Conservation (phyloP, 129 eudicot species). For the Daucus carota region DH1_v3.0 NC_030385.2:36122501-36123000, state of each 20-base stretch:
- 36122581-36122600: neutral
- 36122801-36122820: neutral
- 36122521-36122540: neutral
- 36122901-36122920: neutral
- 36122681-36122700: neutral
- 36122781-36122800: conserved; percentile 1
- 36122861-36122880: neutral
- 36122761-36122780: neutral
- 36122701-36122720: neutral
- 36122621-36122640: neutral
- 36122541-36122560: neutral
- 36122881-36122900: neutral
- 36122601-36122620: neutral
- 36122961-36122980: neutral
- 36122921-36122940: neutral
- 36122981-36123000: conserved; percentile 33
- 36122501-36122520: neutral
- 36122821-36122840: neutral
- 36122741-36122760: neutral
- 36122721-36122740: neutral
- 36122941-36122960: neutral
- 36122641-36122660: no score
- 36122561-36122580: neutral
- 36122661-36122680: neutral
- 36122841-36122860: neutral